phyloP scores from a whole-genome alignment of 352 stramenopile genomes.

The Thraustochytrium sp. region DNA sequence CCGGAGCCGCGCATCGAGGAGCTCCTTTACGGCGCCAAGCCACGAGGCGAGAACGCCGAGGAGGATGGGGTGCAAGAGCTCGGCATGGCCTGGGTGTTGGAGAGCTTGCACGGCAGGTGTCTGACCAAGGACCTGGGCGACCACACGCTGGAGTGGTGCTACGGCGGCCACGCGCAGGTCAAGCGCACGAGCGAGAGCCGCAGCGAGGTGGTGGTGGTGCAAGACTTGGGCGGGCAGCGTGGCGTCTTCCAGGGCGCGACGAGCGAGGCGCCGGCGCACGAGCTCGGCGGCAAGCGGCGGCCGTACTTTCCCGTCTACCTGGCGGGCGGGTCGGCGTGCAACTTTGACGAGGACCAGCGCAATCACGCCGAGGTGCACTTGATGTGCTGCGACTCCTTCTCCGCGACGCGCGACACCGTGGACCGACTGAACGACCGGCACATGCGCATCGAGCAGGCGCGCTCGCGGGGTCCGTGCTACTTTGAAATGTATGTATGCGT shows the following conservation, averaged over 20 bases:
- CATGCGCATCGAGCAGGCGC: neutral
- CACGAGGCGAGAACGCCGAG: neutral
- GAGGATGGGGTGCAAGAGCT: neutral
- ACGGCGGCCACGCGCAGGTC: neutral
- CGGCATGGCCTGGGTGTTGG: neutral
- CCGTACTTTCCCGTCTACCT: neutral
- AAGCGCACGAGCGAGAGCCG: neutral
- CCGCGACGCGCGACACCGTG: neutral
- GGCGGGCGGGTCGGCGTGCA: neutral
- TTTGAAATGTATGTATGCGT: neutral
- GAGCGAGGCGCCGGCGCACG: neutral
- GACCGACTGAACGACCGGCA: neutral
- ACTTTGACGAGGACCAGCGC: neutral
- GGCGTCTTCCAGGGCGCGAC: neutral
- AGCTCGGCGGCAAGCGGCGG: constrained; percentile 7
- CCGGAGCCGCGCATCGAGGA: too few species aligned
- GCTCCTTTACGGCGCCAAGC: too few species aligned
- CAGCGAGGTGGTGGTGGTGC: neutral
- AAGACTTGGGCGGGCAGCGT: neutral
- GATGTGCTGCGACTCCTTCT: constrained; percentile 38
- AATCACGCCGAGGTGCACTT: neutral
- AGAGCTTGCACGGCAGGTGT: neutral
- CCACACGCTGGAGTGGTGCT: neutral
- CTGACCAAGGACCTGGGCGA: constrained; percentile 7
- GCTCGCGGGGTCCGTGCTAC: neutral